These are phyloP conservation scores for Clarireedia hainanense DNA, from an alignment of 2,329 filamentous ascomycete genomes.

Conservation along the genomic window DNA sequence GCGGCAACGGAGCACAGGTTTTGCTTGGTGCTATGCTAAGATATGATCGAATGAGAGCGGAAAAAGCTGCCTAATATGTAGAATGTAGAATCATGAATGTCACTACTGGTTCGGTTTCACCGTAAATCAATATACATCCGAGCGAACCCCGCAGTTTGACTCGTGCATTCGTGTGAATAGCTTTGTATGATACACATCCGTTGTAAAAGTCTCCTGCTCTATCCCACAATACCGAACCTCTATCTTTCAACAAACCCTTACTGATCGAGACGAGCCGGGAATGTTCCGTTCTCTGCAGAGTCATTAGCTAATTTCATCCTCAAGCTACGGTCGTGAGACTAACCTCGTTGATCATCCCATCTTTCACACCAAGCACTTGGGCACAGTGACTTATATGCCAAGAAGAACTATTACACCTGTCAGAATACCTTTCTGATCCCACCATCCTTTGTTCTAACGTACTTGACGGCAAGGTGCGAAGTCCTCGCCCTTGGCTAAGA, in stretches of 20 bases:
- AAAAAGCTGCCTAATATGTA: slow-evolving; percentile 10
- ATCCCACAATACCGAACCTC: slow-evolving; percentile 6
- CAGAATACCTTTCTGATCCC: slow-evolving; percentile 37
- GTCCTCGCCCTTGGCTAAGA: slow-evolving; percentile 95
- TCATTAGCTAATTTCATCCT: slow-evolving; percentile 14
- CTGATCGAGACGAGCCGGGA: slow-evolving; percentile 57
- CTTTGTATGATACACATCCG: slow-evolving; percentile 27
- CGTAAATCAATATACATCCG: slow-evolving; percentile 1
- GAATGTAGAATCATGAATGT: background rate
- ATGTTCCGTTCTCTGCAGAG: slow-evolving; percentile 54
- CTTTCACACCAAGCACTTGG: slow-evolving; percentile 87
- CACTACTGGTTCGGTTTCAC: background rate
- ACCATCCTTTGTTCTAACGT: slow-evolving; percentile 30
- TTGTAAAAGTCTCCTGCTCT: slow-evolving; percentile 15
- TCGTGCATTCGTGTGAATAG: slow-evolving; percentile 25
- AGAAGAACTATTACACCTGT: slow-evolving; percentile 64
- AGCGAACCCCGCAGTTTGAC: slow-evolving; percentile 6
- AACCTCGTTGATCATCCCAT: slow-evolving; percentile 97
- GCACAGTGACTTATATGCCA: slow-evolving; percentile 96
- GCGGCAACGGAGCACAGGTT: slow-evolving; percentile 45
- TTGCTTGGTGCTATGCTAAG: slow-evolving; percentile 36
- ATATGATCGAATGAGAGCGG: slow-evolving; percentile 30
- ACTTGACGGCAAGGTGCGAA: slow-evolving; percentile 97
- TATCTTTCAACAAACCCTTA: slow-evolving; percentile 14
- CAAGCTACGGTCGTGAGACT: slow-evolving; percentile 30